Evolutionary conservation across 2,329 filamentous ascomycete genomes (phyloP).

Genomic region (Phyllachora maydis): DNA sequence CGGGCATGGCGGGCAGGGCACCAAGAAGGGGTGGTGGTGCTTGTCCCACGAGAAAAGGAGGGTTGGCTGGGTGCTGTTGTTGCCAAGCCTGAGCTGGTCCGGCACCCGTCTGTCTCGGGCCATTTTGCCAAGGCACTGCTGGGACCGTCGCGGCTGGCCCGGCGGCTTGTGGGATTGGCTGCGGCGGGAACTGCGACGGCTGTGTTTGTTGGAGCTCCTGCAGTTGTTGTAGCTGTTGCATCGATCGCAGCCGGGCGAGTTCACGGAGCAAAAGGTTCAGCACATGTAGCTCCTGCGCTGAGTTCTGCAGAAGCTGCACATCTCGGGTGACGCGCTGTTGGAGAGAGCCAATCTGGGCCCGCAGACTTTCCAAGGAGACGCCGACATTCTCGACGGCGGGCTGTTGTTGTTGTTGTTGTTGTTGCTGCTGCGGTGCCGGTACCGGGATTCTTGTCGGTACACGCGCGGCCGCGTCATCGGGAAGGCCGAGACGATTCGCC

Average conservation of each 20-base stretch:
- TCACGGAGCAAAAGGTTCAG: constrained; percentile 49
- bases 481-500: constrained; percentile 37
- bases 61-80: constrained; percentile 1
- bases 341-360: constrained; percentile 40
- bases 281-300: constrained; percentile 46
- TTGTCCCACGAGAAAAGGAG: constrained; percentile 1
- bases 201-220: constrained; percentile 3
- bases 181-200: constrained; percentile 2
- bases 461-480: constrained; percentile 9
- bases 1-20: constrained; percentile 4
- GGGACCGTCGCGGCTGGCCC: constrained; percentile 1
- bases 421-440: constrained; percentile 4
- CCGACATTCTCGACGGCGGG: constrained; percentile 1
- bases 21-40: constrained; percentile 1
- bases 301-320: constrained; percentile 36
- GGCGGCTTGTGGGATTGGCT: not conserved
- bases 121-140: no score
- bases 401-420: no score
- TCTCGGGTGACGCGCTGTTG: constrained; percentile 52
- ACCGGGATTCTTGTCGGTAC: constrained; percentile 3
- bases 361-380: constrained; percentile 18
- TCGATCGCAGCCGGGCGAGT: constrained; percentile 39
- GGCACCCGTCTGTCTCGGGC: no score
- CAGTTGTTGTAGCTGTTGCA: constrained; percentile 14
- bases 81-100: no score